phyloP scores from a whole-genome alignment of 1,139 yeast species.

The Suhomyces chickasaworum region DNA sequence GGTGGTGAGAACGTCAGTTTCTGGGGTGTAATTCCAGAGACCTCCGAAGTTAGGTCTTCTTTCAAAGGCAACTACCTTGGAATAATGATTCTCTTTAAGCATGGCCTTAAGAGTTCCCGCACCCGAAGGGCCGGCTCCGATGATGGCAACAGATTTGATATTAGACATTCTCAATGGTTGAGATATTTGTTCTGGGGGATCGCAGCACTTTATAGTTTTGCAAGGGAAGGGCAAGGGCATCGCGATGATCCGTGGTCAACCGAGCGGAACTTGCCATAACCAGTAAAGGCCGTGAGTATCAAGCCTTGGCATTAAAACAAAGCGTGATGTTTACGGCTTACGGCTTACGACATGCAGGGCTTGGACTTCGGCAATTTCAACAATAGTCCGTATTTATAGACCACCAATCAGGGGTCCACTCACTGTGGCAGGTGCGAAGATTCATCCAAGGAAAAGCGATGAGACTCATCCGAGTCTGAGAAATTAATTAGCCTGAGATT shows the following conservation, averaged over 20 bases:
- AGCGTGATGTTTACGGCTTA: no score
- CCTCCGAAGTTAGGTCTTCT: constrained; percentile 53
- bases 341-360: not conserved
- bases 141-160: constrained; percentile 44
- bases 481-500: not conserved
- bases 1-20: constrained; percentile 19
- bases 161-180: not conserved
- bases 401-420: constrained; percentile 3
- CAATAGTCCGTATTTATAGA: not conserved
- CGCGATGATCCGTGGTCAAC: not conserved
- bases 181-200: not conserved
- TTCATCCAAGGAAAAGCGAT: not conserved
- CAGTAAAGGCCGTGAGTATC: not conserved
- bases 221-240: no score
- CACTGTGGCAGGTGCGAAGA: constrained; percentile 3
- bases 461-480: not conserved
- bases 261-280: constrained; percentile 1
- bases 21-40: constrained; percentile 49
- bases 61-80: constrained; percentile 50
- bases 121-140: constrained; percentile 76
- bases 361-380: not conserved
- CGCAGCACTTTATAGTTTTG: constrained; percentile 1
- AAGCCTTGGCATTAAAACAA: constrained; percentile 3
- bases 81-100: constrained; percentile 27
- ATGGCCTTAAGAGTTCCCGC: constrained; percentile 59